Base-by-base conservation (phyloP, 805 yeast species). In the Lachancea cidri region DNA sequence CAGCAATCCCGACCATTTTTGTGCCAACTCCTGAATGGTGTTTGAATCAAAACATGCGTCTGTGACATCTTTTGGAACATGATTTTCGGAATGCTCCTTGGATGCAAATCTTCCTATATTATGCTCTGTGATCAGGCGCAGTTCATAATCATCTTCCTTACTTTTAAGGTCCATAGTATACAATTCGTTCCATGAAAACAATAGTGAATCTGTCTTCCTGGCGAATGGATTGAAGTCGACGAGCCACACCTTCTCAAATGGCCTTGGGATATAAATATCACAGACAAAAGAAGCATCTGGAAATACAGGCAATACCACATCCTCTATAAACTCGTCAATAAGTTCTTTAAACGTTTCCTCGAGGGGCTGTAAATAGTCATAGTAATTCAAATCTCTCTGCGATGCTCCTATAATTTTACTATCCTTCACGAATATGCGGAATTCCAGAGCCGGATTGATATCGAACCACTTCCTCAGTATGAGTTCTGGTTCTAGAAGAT, bases 161-260 rank as follows among this genome's bases (percentile, higher is more conserved):
- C 45, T 36, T 16, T 39, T 24, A 2, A 16, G 16, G 6, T 46
- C 36, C 50, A 57, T 52, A 5, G 65, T 60, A 2, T 66, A 60
- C 38, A 91, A 57, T 58, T 93, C 96, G 50, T 81, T 74, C 98
- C 98, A 93, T 13, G 87, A 75, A 60, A 76, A 91, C 17, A 91
- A 60, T 13, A 86, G 66, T 0, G 95, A 63, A 52, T 89, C 97
- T 0, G 96, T 82, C 35, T 76, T 78, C 43, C 88, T 70, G 1
- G 81, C 69, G 61, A 83, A 91, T 1, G 96, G 95, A 58, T 93
- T 93, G 50, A 93, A 75, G 54, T 93, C 99, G 13, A 93, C 71
- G 2, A 93, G 64, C 65, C 75, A 79, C 0, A 82, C 81, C 43
- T 71, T 73, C 13, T 74, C 60, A 47, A 76, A 77, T 0, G 95